Conservation (phyloP, 2,329 filamentous ascomycete species). For the Pseudohalonectria lignicola region DNA sequence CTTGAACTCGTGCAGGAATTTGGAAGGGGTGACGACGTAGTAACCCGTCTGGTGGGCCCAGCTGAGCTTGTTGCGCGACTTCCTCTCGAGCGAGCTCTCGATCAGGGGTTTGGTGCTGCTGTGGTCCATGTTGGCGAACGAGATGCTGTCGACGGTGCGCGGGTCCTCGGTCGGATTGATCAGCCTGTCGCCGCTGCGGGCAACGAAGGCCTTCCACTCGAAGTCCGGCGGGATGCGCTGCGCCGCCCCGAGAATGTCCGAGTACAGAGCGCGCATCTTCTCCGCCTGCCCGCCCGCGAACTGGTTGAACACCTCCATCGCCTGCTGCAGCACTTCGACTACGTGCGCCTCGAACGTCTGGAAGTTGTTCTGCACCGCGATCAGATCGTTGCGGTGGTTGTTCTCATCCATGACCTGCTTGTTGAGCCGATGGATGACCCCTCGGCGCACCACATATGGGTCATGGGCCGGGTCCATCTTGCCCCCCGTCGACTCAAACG, state of each 20-base stretch:
- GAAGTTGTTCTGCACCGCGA: conserved; percentile 87
- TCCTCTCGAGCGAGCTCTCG: conserved; percentile 81
- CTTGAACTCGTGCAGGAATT: conserved; percentile 93
- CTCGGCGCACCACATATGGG: conserved; percentile 77
- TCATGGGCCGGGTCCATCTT: conserved; percentile 65
- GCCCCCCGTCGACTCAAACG: conserved; percentile 65
- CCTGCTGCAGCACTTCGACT: conserved; percentile 69
- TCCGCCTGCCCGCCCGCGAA: conserved; percentile 73
- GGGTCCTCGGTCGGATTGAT: conserved; percentile 68
- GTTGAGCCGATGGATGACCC: conserved; percentile 72
- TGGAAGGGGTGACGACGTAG: conserved; percentile 82
- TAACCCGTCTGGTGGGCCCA: conserved; percentile 71
- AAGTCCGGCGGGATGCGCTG: conserved; percentile 75
- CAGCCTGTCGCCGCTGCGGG: conserved; percentile 59
- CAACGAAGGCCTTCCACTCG: conserved; percentile 81
- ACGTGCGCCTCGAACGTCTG: conserved; percentile 79
- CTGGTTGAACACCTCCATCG: conserved; percentile 73
- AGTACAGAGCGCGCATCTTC: conserved; percentile 70
- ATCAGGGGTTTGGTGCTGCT: conserved; percentile 69
- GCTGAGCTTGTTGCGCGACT: conserved; percentile 73
- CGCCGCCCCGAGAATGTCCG: conserved; percentile 66
- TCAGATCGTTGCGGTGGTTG: conserved; percentile 84
- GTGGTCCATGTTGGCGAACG: conserved; percentile 86
- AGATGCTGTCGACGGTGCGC: conserved; percentile 61
- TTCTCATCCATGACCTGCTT: conserved; percentile 94